Conservation (phyloP, 2,329 filamentous ascomycete species). For the Stemphylium beticola region DNA sequence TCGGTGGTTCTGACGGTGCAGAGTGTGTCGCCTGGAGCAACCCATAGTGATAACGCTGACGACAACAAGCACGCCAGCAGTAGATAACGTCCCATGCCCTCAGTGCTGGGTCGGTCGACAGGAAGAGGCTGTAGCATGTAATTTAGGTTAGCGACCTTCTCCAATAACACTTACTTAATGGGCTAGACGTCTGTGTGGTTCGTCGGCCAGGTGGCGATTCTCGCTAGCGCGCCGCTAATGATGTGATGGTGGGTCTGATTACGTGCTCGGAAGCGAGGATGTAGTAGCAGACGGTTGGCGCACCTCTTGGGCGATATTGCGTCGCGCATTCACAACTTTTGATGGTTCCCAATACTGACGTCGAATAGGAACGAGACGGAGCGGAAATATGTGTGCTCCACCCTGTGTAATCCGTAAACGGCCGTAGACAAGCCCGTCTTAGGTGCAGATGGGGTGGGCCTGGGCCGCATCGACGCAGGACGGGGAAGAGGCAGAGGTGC, state of each 20-base stretch:
- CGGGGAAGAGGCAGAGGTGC: slow-evolving; percentile 17
- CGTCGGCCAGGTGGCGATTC: slow-evolving; percentile 10
- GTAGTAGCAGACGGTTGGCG: slow-evolving; percentile 4
- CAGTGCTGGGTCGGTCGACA: neutral
- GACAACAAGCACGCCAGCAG: neutral
- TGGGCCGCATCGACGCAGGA: slow-evolving; percentile 26
- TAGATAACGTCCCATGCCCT: neutral
- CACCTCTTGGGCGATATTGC: neutral
- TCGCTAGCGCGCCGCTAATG: slow-evolving; percentile 13
- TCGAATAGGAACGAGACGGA: slow-evolving; percentile 30
- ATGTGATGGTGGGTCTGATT: slow-evolving; percentile 12
- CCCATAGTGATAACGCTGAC: neutral
- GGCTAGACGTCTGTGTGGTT: neutral
- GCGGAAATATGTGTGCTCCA: slow-evolving; percentile 14
- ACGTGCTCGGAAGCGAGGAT: slow-evolving; percentile 11
- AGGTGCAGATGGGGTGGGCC: slow-evolving; percentile 31
- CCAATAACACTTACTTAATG: slow-evolving; percentile 9
- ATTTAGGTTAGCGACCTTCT: neutral
- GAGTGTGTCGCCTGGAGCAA: neutral
- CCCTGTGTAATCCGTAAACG: slow-evolving; percentile 11
- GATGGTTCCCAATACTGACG: slow-evolving; percentile 24
- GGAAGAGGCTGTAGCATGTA: slow-evolving; percentile 2
- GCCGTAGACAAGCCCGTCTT: slow-evolving; percentile 12
- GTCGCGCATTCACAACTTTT: neutral
- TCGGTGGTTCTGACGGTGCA: neutral